These are phyloP conservation scores for Arachis hypogaea DNA, from an alignment of 306 rosid genomes.

Conservation along the genomic window DNA sequence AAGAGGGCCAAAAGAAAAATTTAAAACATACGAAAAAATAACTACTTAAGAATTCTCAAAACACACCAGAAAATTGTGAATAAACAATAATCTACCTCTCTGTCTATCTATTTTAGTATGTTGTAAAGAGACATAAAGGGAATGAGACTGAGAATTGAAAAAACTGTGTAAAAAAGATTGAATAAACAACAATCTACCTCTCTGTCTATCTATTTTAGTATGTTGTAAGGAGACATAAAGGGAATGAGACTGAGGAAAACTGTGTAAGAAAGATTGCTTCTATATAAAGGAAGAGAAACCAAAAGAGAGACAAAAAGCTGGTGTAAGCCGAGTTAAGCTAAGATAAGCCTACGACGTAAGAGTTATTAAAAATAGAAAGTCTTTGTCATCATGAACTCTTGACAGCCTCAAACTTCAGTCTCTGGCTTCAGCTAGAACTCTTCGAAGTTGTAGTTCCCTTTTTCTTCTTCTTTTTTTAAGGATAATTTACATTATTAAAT, in stretches of 20 bases:
- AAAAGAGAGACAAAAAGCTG: neutral
- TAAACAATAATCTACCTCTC: too few species aligned
- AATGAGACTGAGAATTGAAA: too few species aligned
- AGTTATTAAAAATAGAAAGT: slow-evolving; percentile 41
- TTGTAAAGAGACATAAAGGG: too few species aligned
- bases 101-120: neutral
- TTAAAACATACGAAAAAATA: neutral
- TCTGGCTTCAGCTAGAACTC: slow-evolving; percentile 11
- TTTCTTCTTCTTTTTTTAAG: neutral
- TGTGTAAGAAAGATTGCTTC: slow-evolving; percentile 19
- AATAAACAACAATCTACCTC: too few species aligned
- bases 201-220: neutral
- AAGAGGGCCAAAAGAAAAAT: neutral
- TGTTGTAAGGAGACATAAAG: neutral
- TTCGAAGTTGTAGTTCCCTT: neutral
- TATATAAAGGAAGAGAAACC: slow-evolving; percentile 4
- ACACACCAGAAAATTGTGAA: neutral
- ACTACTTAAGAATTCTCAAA: slow-evolving; percentile 7
- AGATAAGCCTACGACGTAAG: slow-evolving; percentile 25
- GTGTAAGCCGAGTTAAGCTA: neutral
- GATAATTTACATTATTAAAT: too few species aligned
- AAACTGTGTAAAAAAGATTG: too few species aligned
- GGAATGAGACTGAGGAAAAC: neutral
- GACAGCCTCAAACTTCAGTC: neutral
- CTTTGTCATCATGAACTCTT: neutral